These are phyloP conservation scores for Leishmania arabica DNA, from an alignment of 208 protist genomes.

Conservation along the genomic window DNA sequence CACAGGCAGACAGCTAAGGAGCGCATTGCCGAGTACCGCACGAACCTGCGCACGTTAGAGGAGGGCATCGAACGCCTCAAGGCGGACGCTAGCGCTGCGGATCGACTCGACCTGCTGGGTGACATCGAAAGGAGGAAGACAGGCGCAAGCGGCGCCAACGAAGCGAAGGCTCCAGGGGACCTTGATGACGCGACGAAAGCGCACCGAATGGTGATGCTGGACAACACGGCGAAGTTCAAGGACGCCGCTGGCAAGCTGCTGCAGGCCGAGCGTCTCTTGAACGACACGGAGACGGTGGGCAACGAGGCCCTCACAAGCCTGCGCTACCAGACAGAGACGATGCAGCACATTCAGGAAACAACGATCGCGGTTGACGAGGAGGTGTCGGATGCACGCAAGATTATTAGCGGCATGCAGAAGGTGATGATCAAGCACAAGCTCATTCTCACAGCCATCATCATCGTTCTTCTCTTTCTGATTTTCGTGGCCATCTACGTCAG, in stretches of 20 bases:
- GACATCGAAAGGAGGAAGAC: constrained; percentile 11
- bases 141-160: background rate
- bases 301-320: constrained; percentile 59
- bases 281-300: constrained; percentile 65
- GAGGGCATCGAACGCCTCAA: constrained; percentile 43
- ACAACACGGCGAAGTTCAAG: constrained; percentile 73
- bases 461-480: constrained; percentile 64
- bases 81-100: constrained; percentile 49
- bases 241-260: constrained; percentile 54
- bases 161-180: background rate
- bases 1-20: constrained; percentile 47
- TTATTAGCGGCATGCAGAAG: constrained; percentile 65
- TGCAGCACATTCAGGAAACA: constrained; percentile 68
- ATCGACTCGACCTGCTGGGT: constrained; percentile 58
- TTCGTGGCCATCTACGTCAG: constrained; percentile 66
- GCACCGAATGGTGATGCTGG: constrained; percentile 69
- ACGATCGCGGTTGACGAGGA: constrained; percentile 76
- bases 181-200: constrained; percentile 53
- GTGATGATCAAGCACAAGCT: constrained; percentile 82
- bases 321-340: constrained; percentile 66
- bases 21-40: constrained; percentile 48
- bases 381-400: constrained; percentile 64
- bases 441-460: constrained; percentile 59
- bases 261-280: constrained; percentile 69
- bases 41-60: constrained; percentile 38